Evolutionary conservation across 2,329 filamentous ascomycete genomes (phyloP).

Genomic region (Trichothecium roseum): DNA sequence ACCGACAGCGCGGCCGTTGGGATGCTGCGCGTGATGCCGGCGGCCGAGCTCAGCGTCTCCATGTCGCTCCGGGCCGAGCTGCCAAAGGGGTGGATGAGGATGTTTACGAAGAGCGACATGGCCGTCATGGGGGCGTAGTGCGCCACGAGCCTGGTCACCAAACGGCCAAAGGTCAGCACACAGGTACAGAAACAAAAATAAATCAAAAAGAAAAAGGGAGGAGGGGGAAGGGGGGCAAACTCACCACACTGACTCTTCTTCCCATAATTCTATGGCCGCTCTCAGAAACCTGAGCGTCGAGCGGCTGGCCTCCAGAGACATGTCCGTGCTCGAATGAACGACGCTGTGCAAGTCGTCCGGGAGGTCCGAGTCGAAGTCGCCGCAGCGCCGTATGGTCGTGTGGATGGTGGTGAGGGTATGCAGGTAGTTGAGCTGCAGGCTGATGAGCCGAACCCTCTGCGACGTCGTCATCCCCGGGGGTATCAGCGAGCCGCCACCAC

Average conservation of each 20-base stretch:
- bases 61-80: conserved; percentile 8
- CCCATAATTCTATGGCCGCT: conserved; percentile 27
- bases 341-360: conserved; percentile 26
- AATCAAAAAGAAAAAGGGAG: too few species aligned
- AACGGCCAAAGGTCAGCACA: too few species aligned
- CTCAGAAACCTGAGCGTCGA: conserved; percentile 39
- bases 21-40: conserved; percentile 3
- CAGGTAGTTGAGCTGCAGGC: conserved; percentile 44
- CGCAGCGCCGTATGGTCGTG: conserved; percentile 36
- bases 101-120: conserved; percentile 7
- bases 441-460: conserved; percentile 33
- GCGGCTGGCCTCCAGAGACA: conserved; percentile 44
- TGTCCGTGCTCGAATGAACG: conserved; percentile 38
- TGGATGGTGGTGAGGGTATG: conserved; percentile 45
- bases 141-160: conserved; percentile 3
- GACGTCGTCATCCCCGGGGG: conserved; percentile 12
- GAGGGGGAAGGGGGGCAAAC: too few species aligned
- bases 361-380: conserved; percentile 11
- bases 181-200: too few species aligned
- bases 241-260: conserved; percentile 38
- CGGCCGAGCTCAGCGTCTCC: conserved; percentile 5
- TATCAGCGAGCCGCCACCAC: conserved; percentile 17
- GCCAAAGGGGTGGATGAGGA: conserved; percentile 4
- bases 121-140: conserved; percentile 5
- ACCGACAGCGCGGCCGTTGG: background rate